phyloP scores from a whole-genome alignment of 257 asterid genomes.

The Sherardia arvensis region DNA sequence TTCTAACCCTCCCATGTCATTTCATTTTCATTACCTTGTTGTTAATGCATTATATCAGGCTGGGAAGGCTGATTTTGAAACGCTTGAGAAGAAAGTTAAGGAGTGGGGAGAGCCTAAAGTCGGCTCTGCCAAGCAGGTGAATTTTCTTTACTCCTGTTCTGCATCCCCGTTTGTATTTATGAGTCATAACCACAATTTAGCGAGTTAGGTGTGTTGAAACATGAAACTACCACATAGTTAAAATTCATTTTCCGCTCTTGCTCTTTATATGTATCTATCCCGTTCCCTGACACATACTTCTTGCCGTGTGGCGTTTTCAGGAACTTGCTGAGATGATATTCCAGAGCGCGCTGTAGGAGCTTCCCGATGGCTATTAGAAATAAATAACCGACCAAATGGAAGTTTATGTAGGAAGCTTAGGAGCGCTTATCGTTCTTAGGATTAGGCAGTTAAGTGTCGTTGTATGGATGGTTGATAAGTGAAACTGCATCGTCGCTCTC shows the following conservation, averaged over 20 bases:
- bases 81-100: slow-evolving; percentile 74
- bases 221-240: not conserved
- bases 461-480: not conserved
- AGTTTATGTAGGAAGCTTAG: not conserved
- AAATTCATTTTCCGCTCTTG: not conserved
- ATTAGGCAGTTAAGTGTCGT: not conserved
- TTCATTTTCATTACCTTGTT: not conserved
- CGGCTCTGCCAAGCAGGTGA: slow-evolving; percentile 88
- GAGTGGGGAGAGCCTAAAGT: slow-evolving; percentile 89
- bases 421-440: not conserved
- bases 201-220: not conserved
- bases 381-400: not conserved
- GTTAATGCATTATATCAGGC: slow-evolving; percentile 35
- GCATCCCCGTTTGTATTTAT: not conserved
- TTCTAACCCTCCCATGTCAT: not conserved
- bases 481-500: too few relatives aligned
- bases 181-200: not conserved
- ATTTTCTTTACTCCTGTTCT: not conserved
- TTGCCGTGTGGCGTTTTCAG: slow-evolving; percentile 22
- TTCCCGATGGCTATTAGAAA: not conserved
- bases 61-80: slow-evolving; percentile 81
- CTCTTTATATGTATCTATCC: not conserved
- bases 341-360: slow-evolving; percentile 53
- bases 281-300: not conserved
- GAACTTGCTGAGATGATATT: slow-evolving; percentile 90